Conservation (phyloP, 176 grass and related monocot species). For the Neostapfia colusana region DNA sequence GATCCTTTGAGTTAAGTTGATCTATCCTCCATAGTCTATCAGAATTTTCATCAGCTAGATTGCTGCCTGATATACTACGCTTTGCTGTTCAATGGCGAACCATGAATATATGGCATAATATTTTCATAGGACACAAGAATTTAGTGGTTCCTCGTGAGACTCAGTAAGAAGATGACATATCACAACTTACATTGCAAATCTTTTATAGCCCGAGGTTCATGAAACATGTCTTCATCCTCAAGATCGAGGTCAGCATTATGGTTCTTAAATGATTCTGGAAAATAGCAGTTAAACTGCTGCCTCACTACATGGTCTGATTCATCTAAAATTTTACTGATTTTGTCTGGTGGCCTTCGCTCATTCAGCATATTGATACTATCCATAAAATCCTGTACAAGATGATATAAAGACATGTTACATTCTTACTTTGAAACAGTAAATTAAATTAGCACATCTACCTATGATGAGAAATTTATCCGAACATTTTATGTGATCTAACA, state of each 20-base stretch:
- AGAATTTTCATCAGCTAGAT: slow-evolving; percentile 38
- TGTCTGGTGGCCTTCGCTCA: slow-evolving; percentile 35
- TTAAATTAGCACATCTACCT: slow-evolving; percentile 17
- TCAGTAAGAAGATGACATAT: slow-evolving; percentile 25
- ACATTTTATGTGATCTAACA: neutral
- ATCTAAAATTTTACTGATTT: slow-evolving; percentile 27
- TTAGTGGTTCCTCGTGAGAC: slow-evolving; percentile 4
- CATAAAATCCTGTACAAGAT: slow-evolving; percentile 47
- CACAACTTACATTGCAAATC: slow-evolving; percentile 52
- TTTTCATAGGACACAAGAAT: slow-evolving; percentile 21
- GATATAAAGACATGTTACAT: neutral
- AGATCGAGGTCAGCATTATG: slow-evolving; percentile 36
- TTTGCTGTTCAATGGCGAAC: slow-evolving; percentile 35
- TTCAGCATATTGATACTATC: slow-evolving; percentile 42
- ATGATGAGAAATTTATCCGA: neutral
- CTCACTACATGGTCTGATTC: slow-evolving; percentile 37
- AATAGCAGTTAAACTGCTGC: slow-evolving; percentile 39
- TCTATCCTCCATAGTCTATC: slow-evolving; percentile 40
- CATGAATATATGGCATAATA: neutral
- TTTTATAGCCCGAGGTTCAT: slow-evolving; percentile 31
- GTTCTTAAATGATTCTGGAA: slow-evolving; percentile 34
- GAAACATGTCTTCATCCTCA: slow-evolving; percentile 47
- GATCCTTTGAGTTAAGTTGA: slow-evolving; percentile 33
- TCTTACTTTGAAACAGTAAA: neutral
- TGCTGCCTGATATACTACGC: slow-evolving; percentile 18